Evolutionary conservation across 1,284 basidiomycete species (phyloP), one percentile per base, ranked within the genome.

Genomic region (Athelia sp.): DNA sequence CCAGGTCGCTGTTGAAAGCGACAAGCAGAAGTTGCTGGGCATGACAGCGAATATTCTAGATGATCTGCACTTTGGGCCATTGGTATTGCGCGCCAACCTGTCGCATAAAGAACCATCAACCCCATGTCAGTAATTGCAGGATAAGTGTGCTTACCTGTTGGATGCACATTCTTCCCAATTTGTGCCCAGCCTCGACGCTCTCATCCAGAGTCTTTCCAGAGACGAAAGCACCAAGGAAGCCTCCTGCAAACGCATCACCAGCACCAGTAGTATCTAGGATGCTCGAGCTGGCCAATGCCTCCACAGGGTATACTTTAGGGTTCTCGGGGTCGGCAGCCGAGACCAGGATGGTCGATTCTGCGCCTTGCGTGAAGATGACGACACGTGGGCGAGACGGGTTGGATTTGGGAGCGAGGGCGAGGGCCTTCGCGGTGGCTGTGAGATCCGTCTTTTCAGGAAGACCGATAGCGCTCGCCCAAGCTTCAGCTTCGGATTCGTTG

Each of bases 251-350:
- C 47, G 93, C 94, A 68, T 99, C 97, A 47, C 97, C 97, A n/a
- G 97, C 97, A 48, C 93, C 97, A 71, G 99, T 99, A 50, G 97
- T 99, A 70, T 99, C 97, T 52, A 98, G 86, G 60, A 99, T 96
- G 66, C 87, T 66, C 50, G 78, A 79, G 56, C 76, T 74, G 47
- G 69, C 62, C 54, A 98, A 75, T 46, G 80, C 74, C 50, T 74
- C 66, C 45, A 96, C 91, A 29, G 74, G 60, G 71, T 76, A 88
- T 13, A 75, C 68, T 75, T 78, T 78, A 13, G 76, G 70, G 38
- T 61, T 66, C 21, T 81, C 75, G 2, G 80, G 73, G 13, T 81
- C 74, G 36, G 72, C 75, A 24, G 82, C 76, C 17, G 79, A 78
- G 34, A 93, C 92, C 50, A 96, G 74, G 50, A 93, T 71, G 42